Evolutionary conservation across 768 basidiomycete genomes (phyloP).

Genomic region (Lactarius akahatsu): DNA sequence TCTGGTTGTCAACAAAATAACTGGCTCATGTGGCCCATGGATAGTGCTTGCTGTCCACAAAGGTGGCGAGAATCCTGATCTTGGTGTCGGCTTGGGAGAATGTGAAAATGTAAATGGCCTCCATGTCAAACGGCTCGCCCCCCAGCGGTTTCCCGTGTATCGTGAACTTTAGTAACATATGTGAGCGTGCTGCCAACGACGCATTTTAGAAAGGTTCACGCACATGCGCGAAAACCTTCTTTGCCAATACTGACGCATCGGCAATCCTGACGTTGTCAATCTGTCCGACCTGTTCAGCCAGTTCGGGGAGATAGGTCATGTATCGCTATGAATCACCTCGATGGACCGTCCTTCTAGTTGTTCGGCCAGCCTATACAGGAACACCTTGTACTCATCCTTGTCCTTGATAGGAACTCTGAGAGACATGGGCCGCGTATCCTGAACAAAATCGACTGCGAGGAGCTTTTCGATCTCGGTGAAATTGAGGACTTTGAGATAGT

Average conservation of each 20-base stretch:
- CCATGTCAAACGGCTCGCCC: constrained; percentile 11
- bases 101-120: constrained; percentile 17
- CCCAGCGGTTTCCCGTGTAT: constrained; percentile 4
- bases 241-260: neutral
- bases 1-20: neutral
- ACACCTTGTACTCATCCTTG: constrained; percentile 15
- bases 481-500: constrained; percentile 4
- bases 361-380: neutral
- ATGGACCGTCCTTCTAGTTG: constrained; percentile 6
- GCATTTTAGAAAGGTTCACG: neutral
- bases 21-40: neutral
- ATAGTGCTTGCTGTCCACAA: constrained; percentile 4
- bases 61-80: constrained; percentile 10
- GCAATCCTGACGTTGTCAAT: constrained; percentile 2
- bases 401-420: neutral
- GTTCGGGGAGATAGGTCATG: neutral
- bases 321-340: neutral
- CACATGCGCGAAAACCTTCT: constrained; percentile 15
- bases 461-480: neutral
- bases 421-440: neutral
- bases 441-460: constrained; percentile 16
- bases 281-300: neutral
- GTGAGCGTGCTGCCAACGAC: neutral
- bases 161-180: neutral
- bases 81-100: neutral